Base-by-base conservation (phyloP, 345 rosid species). In the Orychophragmus violaceus region DNA sequence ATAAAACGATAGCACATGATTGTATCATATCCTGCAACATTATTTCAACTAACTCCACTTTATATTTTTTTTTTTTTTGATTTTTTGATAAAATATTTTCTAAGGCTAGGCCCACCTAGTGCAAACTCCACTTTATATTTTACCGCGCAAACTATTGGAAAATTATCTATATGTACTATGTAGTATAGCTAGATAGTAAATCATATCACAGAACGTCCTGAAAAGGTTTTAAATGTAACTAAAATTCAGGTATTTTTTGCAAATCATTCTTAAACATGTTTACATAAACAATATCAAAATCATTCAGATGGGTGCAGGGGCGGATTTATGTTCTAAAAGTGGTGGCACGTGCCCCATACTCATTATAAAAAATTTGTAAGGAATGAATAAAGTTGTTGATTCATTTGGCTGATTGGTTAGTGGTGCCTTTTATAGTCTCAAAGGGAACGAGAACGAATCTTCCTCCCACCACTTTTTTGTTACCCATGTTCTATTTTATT, bases 21-120 rank as follows among this genome's bases (percentile, higher is more conserved):
- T 64, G 52, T 71, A 71, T 71, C 75, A 71, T 63, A 63, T 72
- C 65, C 37, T 64, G 59, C 24, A 48, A 58, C 46, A 39, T 72
- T 64, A 58, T 72, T 23, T 58, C 66, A 72, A 72, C 71, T 29
- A 65, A 72, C 60, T 2, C 61, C 71, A 65, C 55, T 65, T 49
- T 72, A 28, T 57, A 23, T 41, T 63, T 55, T 18, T n/a, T n/a
- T n/a, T n/a, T n/a, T n/a, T n/a, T n/a, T n/a, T n/a, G n/a, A n/a
- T n/a, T n/a, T n/a, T n/a, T n/a, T n/a, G n/a, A n/a, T n/a, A n/a
- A n/a, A n/a, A n/a, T n/a, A n/a, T n/a, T n/a, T n/a, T n/a, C n/a
- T n/a, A n/a, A n/a, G n/a, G n/a, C n/a, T n/a, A n/a, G n/a, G n/a
- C n/a, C n/a, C n/a, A n/a, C n/a, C n/a, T n/a, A n/a, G n/a, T n/a